Base-by-base conservation (phyloP, 2,329 filamentous ascomycete species). In the Sporothrix euskadiensis region DNA sequence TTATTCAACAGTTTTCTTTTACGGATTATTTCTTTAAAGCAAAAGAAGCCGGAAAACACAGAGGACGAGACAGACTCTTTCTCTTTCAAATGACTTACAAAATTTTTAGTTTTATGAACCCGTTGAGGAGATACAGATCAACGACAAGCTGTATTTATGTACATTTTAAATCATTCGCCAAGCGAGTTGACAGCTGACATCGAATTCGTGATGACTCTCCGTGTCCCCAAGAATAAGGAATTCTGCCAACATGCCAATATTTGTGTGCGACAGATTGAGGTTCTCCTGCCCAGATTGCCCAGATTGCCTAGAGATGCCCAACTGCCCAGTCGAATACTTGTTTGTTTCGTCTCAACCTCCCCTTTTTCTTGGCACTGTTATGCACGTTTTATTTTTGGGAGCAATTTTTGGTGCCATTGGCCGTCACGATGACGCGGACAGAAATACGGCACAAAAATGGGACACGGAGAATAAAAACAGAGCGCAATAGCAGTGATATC, bases 371-470 rank as follows among this genome's bases (percentile, higher is more conserved):
- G 68, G 68, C 52, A 70, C 44, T 57, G 30, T 70, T 35, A 70
- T 70, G 68, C 68, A 70, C 68, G 32, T 44, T 52, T 44, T 57
- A 69, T 69, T 69, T 57, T 69, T 35, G 49, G 49, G n/a, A 49
- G 44, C 44, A 47, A 10, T 47, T 47, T 47, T 47, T 47, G 44
- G 14, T 47, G 4, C 59, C 22, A 66, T 47, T 47, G 39, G 61
- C 61, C 32, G 39, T 47, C 12, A 41, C 59, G n/a, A 47, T 66
- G 61, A 30, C 39, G 61, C 41, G 22, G 39, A 4, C 22, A 66
- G 12, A 59, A 7, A 35, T 16, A 19, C 26, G 26, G 26, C 14
- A 52, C 47, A 19, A 19, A 14, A 44, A 14, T n/a, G 35, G 8
- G 39, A 16, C 19, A 16, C 19, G n/a, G 26, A 52, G 26, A 32